Conservation (phyloP, 306 rosid genomes). For the Quillaja saponaria region DNA sequence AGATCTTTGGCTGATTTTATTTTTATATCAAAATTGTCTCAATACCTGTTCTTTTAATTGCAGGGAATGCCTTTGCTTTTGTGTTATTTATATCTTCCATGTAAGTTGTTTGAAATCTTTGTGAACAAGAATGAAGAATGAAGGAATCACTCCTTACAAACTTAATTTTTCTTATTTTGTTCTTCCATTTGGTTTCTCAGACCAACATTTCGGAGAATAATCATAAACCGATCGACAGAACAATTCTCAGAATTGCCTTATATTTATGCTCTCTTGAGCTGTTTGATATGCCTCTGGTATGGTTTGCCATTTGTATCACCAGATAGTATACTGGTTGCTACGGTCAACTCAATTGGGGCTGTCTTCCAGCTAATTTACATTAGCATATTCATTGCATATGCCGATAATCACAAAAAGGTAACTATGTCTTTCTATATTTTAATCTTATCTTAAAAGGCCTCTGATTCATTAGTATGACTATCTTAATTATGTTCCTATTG, state of each 20-base stretch:
- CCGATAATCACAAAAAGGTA: slow-evolving; percentile 33
- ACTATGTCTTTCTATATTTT: not conserved
- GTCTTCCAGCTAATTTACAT: slow-evolving; percentile 40
- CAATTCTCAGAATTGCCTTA: slow-evolving; percentile 50
- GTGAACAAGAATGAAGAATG: not conserved
- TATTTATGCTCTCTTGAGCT: slow-evolving; percentile 39
- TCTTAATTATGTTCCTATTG: not conserved
- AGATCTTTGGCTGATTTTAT: not conserved
- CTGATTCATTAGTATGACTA: not conserved
- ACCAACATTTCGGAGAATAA: slow-evolving; percentile 45
- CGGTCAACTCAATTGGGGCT: slow-evolving; percentile 46
- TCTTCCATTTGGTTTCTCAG: slow-evolving; percentile 22
- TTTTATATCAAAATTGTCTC: not conserved
- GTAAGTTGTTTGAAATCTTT: slow-evolving; percentile 30
- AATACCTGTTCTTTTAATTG: slow-evolving; percentile 19
- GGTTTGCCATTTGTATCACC: slow-evolving; percentile 31
- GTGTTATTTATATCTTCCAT: slow-evolving; percentile 43
- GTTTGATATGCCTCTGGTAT: slow-evolving; percentile 48
- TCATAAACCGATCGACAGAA: slow-evolving; percentile 44
- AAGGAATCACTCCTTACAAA: not conserved
- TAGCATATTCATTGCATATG: slow-evolving; percentile 26
- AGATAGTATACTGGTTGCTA: slow-evolving; percentile 37
- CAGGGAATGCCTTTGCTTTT: slow-evolving; percentile 46
- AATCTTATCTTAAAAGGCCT: not conserved
- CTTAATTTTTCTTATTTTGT: not conserved